Base-by-base conservation (phyloP, 2,329 filamentous ascomycete species). In the Fusarium mundagurra region DNA sequence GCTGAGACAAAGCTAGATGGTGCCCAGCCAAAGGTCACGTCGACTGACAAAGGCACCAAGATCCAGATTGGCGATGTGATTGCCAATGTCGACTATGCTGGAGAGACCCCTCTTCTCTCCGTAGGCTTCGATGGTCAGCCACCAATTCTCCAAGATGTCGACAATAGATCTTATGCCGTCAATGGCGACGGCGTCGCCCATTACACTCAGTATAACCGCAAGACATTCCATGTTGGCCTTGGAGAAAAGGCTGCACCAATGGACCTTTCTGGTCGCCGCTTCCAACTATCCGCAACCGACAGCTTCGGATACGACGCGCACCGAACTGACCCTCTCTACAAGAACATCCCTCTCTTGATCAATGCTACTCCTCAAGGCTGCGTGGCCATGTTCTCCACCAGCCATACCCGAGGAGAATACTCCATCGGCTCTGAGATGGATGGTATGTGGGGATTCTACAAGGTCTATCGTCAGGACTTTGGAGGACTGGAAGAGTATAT, bases 191-290 rank as follows among this genome's bases (percentile, higher is more conserved):
- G 92, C 3, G 82, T 93, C 27, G 87, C 91, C 0, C 91, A 93
- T 76, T 93, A 93, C 77, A 90, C 89, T 0, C 82, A 85, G 20
- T 92, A 92, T 79, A 89, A 91, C 70, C 84, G 87, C 22, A 85
- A 87, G 27, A 91, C 89, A 0, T 85, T 94, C 0, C 91, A 94
- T 74, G 88, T 93, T 24, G 92, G 92, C 1, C 84, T 94, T 1
- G 92, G 92, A 9, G 92, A 94, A 79, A 94, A 94, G 79, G 86
- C 90, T 10, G 92, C 91, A 0, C 92, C 92, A 0, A 93, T 94
- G 91, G 89, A 94, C 76, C 85, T 94, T 3, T 90, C 88, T 0
- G 91, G 90, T 38, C 87, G 92, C 2, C 85, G 88, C 33, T 94
- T 94, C 79, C 86, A 88, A 33, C 84, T 94, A 20, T 90, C 91